Conservation (phyloP, 257 asterid species). For the Petrea volubilis region DNA sequence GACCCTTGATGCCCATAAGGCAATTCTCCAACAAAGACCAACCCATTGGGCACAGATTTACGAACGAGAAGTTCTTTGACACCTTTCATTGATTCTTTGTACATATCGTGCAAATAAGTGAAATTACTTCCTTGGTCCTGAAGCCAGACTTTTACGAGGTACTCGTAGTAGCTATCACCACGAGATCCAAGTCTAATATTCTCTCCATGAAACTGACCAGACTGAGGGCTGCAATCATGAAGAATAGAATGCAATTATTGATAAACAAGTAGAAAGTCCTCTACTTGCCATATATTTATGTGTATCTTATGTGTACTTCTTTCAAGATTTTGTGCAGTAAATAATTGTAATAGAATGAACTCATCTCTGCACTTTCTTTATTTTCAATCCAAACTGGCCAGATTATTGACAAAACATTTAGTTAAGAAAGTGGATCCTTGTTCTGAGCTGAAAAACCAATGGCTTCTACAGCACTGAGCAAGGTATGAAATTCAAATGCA, state of each 20-base stretch:
- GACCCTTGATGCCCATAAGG: constrained; percentile 72
- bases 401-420: background rate
- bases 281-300: background rate
- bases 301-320: background rate
- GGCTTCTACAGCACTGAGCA: constrained; percentile 19
- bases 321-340: background rate
- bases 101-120: constrained; percentile 81
- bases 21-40: constrained; percentile 92
- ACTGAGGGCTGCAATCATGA: constrained; percentile 71
- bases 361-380: background rate
- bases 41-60: constrained; percentile 79
- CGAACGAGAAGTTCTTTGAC: constrained; percentile 80
- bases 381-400: constrained; percentile 4
- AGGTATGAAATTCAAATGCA: constrained; percentile 9
- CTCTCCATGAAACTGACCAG: constrained; percentile 85
- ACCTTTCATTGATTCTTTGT: constrained; percentile 82
- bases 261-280: constrained; percentile 9
- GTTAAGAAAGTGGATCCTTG: background rate
- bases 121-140: constrained; percentile 66
- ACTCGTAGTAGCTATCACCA: constrained; percentile 97
- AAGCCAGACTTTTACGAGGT: constrained; percentile 93
- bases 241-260: constrained; percentile 24
- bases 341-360: background rate
- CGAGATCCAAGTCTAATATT: constrained; percentile 98
- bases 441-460: background rate